phyloP scores from a whole-genome alignment of 192 early-diverging fungal genomes.

The Coemansia sp. region DNA sequence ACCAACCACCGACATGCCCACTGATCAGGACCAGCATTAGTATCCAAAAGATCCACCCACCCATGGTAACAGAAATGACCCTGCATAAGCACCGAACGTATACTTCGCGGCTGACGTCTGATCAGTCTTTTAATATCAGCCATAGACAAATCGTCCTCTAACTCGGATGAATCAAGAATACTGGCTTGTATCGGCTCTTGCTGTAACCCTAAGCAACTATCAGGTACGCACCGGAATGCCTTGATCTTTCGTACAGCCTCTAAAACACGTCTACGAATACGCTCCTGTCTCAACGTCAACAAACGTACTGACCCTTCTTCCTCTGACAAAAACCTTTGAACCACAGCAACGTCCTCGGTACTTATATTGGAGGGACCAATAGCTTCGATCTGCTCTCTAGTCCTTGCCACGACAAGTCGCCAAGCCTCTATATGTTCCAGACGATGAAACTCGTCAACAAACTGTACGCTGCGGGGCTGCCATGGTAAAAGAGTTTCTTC shows the following conservation, averaged over 20 bases:
- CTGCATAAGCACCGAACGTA: conserved; percentile 27
- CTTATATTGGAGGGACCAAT: neutral
- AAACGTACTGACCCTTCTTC: neutral
- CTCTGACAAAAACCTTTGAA: neutral
- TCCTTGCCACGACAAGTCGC: conserved; percentile 32
- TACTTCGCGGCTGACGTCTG: conserved; percentile 5
- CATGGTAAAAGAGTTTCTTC: conserved; percentile 69
- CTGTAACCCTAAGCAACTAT: conserved; percentile 3
- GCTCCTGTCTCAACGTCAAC: conserved; percentile 16
- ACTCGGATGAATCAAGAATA: neutral
- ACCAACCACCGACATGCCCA: conserved; percentile 86
- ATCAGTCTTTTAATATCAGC: conserved; percentile 20
- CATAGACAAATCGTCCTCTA: neutral
- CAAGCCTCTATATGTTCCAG: conserved; percentile 31
- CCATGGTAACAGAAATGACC: conserved; percentile 32
- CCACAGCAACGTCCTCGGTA: neutral
- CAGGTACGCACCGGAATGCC: conserved; percentile 17
- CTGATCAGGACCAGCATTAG: conserved; percentile 39
- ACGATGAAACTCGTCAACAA: conserved; percentile 60
- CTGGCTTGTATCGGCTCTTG: conserved; percentile 34
- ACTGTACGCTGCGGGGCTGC: conserved; percentile 70
- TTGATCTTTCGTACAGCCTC: conserved; percentile 22
- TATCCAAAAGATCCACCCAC: conserved; percentile 37
- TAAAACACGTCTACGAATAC: conserved; percentile 11
- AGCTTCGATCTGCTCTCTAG: conserved; percentile 27